Evolutionary conservation across 2,329 filamentous ascomycete genomes (phyloP).

Genomic region (Trichophyton schoenleinii): DNA sequence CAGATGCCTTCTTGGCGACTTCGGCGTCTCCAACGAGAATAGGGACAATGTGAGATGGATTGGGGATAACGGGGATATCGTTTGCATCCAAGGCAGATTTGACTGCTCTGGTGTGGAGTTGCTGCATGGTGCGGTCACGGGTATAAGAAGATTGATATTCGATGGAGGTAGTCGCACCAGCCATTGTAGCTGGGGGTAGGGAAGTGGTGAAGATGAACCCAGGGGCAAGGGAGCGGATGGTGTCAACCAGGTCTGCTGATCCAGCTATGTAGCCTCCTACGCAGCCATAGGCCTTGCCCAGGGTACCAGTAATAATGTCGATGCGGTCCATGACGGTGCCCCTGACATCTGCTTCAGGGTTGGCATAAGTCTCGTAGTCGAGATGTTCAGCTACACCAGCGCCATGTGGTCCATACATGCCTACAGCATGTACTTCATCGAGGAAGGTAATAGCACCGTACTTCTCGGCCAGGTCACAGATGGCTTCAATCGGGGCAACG

Average conservation of each 20-base stretch:
- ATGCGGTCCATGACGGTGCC: slow-evolving; percentile 91
- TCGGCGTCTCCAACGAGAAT: slow-evolving; percentile 89
- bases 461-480: slow-evolving; percentile 92
- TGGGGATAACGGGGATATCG: slow-evolving; percentile 93
- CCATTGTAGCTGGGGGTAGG: slow-evolving; percentile 91
- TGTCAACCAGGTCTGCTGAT: slow-evolving; percentile 73
- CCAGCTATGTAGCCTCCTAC: slow-evolving; percentile 97
- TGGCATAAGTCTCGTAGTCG: slow-evolving; percentile 75
- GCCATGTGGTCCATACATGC: slow-evolving; percentile 95
- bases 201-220: slow-evolving; percentile 99
- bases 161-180: slow-evolving; percentile 79
- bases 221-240: slow-evolving; percentile 83
- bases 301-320: slow-evolving; percentile 93
- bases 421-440: slow-evolving; percentile 96
- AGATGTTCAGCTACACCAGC: slow-evolving; percentile 96
- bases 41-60: slow-evolving; percentile 92
- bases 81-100: slow-evolving; percentile 67
- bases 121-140: slow-evolving; percentile 81
- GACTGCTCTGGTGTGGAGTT: slow-evolving; percentile 88
- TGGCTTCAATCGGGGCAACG: slow-evolving; percentile 87
- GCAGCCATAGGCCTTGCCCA: slow-evolving; percentile 95
- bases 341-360: slow-evolving; percentile 42
- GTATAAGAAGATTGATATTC: slow-evolving; percentile 81
- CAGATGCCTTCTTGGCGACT: slow-evolving; percentile 79
- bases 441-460: slow-evolving; percentile 96